Evolutionary conservation across 805 yeast genomes (phyloP).

Genomic region (Cyberlindnera subsufficiens): DNA sequence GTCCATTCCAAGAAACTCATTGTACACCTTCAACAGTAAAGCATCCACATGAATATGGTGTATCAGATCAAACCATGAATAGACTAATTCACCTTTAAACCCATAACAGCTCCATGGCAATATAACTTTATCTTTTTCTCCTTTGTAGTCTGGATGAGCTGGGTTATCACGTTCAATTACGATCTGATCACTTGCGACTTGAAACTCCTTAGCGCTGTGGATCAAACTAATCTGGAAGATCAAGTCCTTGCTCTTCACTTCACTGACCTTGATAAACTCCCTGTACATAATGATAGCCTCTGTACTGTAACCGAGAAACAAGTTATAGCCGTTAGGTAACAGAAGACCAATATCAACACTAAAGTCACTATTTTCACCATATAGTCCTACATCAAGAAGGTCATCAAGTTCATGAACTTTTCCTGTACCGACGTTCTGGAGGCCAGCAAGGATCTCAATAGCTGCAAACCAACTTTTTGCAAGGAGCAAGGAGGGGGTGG

Average conservation of each 20-base stretch:
- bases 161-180: conserved; percentile 11
- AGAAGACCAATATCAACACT: conserved; percentile 22
- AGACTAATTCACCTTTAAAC: conserved; percentile 12
- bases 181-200: conserved; percentile 13
- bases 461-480: conserved; percentile 53
- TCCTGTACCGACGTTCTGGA: conserved; percentile 49
- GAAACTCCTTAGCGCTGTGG: conserved; percentile 24
- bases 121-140: neutral
- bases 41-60: conserved; percentile 31
- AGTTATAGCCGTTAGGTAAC: conserved; percentile 21
- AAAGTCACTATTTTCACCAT: conserved; percentile 13
- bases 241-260: conserved; percentile 15
- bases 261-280: conserved; percentile 18
- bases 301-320: conserved; percentile 24
- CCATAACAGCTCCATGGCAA: conserved; percentile 20
- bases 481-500: conserved; percentile 31
- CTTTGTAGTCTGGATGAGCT: conserved; percentile 16
- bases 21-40: conserved; percentile 29
- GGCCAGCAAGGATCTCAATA: conserved; percentile 51
- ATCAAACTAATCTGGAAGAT: conserved; percentile 19
- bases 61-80: conserved; percentile 24
- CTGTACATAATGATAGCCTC: conserved; percentile 24
- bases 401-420: conserved; percentile 38
- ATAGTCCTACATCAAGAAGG: conserved; percentile 22
- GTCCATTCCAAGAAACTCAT: conserved; percentile 28